These are phyloP conservation scores for Magnaporthales sp. DNA, from an alignment of 2,329 filamentous ascomycete genomes.

Conservation along the genomic window DNA sequence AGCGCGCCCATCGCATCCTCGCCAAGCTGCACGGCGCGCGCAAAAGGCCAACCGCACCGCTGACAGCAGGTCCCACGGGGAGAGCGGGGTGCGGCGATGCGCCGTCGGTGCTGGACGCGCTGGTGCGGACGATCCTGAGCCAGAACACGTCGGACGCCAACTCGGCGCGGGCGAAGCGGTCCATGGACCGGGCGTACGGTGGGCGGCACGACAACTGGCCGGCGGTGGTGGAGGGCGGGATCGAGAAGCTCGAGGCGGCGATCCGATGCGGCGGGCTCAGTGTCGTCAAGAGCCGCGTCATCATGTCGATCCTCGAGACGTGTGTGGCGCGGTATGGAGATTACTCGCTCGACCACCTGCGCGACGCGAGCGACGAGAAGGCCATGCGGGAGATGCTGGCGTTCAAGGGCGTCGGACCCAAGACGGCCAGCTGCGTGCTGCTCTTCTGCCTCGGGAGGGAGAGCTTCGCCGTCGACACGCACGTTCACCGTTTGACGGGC, in stretches of 20 bases:
- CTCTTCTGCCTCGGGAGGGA: constrained; percentile 44
- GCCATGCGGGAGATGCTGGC: constrained; percentile 41
- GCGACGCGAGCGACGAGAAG: constrained; percentile 32
- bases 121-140: constrained; percentile 44
- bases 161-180: constrained; percentile 53
- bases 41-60: constrained; percentile 43
- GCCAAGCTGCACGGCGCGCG: constrained; percentile 57
- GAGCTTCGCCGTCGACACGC: constrained; percentile 50
- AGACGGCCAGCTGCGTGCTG: constrained; percentile 48
- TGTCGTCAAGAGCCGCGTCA: constrained; percentile 60
- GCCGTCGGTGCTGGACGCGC: constrained; percentile 43
- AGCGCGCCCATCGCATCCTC: constrained; percentile 59
- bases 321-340: constrained; percentile 26
- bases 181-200: constrained; percentile 52
- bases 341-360: constrained; percentile 42
- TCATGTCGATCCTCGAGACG: constrained; percentile 66
- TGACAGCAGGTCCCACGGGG: constrained; percentile 60
- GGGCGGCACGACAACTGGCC: constrained; percentile 71
- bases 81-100: constrained; percentile 60
- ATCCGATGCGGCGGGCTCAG: constrained; percentile 66
- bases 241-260: constrained; percentile 55
- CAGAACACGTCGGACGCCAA: constrained; percentile 48
- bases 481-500: constrained; percentile 41
- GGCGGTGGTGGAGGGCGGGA: constrained; percentile 50
- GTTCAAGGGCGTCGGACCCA: constrained; percentile 46